A percentile compares a stretch with the other conserved stretches of the same genome.
These are phyloP conservation scores for Rhizoctonia solani DNA, from an alignment of 1,284 basidiomycete species.

Conservation along the genomic window DNA sequence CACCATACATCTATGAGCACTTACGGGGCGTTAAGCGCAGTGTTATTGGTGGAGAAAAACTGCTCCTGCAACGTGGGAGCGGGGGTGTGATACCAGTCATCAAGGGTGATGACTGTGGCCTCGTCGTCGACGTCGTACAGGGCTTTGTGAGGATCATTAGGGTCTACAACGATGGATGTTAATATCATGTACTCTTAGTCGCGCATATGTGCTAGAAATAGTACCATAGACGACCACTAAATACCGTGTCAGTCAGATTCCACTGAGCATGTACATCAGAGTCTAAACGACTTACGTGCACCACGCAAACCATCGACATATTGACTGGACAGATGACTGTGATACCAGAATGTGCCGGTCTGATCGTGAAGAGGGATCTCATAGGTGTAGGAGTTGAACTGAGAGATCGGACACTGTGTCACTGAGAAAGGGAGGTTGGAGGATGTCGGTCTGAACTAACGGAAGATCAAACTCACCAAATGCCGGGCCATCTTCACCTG, in stretches of 20 bases:
- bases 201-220: background rate
- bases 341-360: constrained; percentile 30
- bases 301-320: constrained; percentile 25
- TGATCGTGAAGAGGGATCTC: constrained; percentile 22
- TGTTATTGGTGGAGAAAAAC: constrained; percentile 13
- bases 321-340: constrained; percentile 27
- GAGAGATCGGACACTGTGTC: constrained; percentile 30
- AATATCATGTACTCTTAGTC: background rate
- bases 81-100: constrained; percentile 28
- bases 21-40: constrained; percentile 15
- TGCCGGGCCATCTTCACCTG: constrained; percentile 23
- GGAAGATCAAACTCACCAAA: constrained; percentile 11
- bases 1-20: background rate
- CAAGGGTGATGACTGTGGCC: constrained; percentile 12
- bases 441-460: background rate
- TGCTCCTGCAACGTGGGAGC: constrained; percentile 4
- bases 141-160: constrained; percentile 7
- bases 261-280: background rate
- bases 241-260: background rate
- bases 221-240: constrained; percentile 25
- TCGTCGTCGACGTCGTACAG: constrained; percentile 26
- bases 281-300: background rate
- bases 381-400: constrained; percentile 31
- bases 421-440: background rate
- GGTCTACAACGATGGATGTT: background rate